Evolutionary conservation across 2,329 filamentous ascomycete genomes (phyloP), one percentile per base, ranked within the genome.

Genomic region (Botrytis aclada): DNA sequence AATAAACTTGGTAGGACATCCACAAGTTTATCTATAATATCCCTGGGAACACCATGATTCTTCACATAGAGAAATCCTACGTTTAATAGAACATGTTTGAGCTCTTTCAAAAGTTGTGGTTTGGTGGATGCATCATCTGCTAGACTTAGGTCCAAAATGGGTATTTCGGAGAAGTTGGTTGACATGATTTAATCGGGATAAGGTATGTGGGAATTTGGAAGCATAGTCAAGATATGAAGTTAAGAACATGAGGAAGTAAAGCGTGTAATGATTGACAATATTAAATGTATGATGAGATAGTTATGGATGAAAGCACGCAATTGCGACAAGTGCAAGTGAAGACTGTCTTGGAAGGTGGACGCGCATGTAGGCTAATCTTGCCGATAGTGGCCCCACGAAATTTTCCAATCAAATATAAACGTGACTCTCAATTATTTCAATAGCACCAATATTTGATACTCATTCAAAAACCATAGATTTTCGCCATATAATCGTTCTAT

Each of bases 31-130:
- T 61, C 39, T 18, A 72, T 22, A n/a, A 61, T 7, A 67, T 47
- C 20, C 7, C 39, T 16, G 22, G 47, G 25, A 12, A 72, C 70
- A 32, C 29, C 25, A 20, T 72, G 70, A n/a, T 72, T 69, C 22
- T 61, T 69, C 10, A 72, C 39, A n/a, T 69, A 72, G 6, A 72
- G 63, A 51, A 72, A 72, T 1, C 70, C 70, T 12, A 72, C 10
- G 16, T 72, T n/a, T 6, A 72, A 29, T 8, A 72, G 51, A 41
- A 72, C 16, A 69, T 72, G 41, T 20, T 63, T 64, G 29, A 72
- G 63, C 7, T 72, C 63, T 47, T 66, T 45, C 16, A 72, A 25
- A 61, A 72, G 29, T 25, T 69, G 62, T 47, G 51, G 51, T 32
- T 67, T 72, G 14, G 54, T 69, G 16, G 39, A 60, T 45, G 62